These are phyloP conservation scores for Xylariaceae sp. DNA, from an alignment of 2,329 filamentous ascomycete species.

Conservation along the genomic window DNA sequence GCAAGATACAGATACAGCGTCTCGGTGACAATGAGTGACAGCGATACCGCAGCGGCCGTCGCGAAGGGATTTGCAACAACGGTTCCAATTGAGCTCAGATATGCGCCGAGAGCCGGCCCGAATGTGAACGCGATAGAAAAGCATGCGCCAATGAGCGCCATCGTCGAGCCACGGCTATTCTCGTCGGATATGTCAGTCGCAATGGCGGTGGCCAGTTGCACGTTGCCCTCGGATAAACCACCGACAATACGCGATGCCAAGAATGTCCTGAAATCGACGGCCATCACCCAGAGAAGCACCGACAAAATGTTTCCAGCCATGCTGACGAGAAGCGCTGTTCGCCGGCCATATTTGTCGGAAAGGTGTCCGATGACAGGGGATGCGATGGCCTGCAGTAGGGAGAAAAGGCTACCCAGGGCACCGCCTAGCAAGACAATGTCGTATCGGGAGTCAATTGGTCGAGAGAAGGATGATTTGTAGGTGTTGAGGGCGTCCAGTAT, in stretches of 20 bases:
- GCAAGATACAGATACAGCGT: constrained; percentile 79
- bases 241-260: constrained; percentile 89
- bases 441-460: constrained; percentile 91
- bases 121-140: constrained; percentile 98
- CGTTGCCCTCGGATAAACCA: constrained; percentile 91
- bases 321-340: constrained; percentile 80
- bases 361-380: constrained; percentile 86
- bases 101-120: constrained; percentile 86
- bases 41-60: constrained; percentile 81
- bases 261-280: constrained; percentile 93
- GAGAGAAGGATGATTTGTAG: constrained; percentile 90
- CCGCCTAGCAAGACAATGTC: constrained; percentile 95
- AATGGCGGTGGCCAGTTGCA: constrained; percentile 93
- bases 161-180: constrained; percentile 77
- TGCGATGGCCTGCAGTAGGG: constrained; percentile 82
- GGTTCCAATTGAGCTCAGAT: constrained; percentile 69
- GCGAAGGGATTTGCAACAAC: constrained; percentile 91
- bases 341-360: constrained; percentile 82
- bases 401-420: constrained; percentile 88
- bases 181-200: constrained; percentile 93
- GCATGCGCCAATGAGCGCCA: constrained; percentile 93
- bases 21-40: constrained; percentile 80
- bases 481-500: constrained; percentile 81
- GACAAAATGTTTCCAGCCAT: constrained; percentile 93
- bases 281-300: constrained; percentile 89